phyloP scores from a whole-genome alignment of 148 eudicot genomes.

The Rhododendron kiyosumense region DNA sequence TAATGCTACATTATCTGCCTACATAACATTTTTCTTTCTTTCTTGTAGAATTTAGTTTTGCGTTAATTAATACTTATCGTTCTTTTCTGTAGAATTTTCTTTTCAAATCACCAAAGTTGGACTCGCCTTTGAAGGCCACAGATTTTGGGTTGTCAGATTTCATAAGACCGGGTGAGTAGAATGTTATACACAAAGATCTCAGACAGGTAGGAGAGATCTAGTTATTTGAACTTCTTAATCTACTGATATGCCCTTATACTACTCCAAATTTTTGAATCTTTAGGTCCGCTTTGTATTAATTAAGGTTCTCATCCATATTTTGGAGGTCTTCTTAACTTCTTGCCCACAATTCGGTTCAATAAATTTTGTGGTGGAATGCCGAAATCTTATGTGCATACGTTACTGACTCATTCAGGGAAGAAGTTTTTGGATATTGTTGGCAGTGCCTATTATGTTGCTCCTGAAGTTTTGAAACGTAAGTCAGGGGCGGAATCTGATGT shows the following conservation, averaged over 20 bases:
- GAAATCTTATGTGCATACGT: neutral
- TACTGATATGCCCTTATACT: neutral
- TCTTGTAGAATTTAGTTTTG: neutral
- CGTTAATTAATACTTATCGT: neutral
- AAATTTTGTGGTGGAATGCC: neutral
- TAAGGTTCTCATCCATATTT: neutral
- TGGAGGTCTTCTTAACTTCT: neutral
- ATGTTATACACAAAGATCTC: neutral
- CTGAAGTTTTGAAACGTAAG: constrained; percentile 89
- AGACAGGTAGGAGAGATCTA: neutral
- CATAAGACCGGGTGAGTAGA: constrained; percentile 73
- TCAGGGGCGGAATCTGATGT: constrained; percentile 98
- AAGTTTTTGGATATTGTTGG: constrained; percentile 88
- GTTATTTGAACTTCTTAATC: neutral
- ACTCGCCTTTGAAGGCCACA: constrained; percentile 84
- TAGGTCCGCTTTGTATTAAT: neutral
- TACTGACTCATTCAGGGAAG: constrained; percentile 48
- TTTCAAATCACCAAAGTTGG: constrained; percentile 69
- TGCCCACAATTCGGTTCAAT: neutral
- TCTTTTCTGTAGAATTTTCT: constrained; percentile 68
- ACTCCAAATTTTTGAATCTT: neutral
- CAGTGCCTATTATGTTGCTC: constrained; percentile 99
- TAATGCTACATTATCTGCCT: constrained; percentile 9
- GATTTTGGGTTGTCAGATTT: constrained; percentile 97
- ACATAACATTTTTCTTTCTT: neutral